Evolutionary conservation across 176 grass and related monocot genomes (phyloP).

Genomic region (Juncus effusus): DNA sequence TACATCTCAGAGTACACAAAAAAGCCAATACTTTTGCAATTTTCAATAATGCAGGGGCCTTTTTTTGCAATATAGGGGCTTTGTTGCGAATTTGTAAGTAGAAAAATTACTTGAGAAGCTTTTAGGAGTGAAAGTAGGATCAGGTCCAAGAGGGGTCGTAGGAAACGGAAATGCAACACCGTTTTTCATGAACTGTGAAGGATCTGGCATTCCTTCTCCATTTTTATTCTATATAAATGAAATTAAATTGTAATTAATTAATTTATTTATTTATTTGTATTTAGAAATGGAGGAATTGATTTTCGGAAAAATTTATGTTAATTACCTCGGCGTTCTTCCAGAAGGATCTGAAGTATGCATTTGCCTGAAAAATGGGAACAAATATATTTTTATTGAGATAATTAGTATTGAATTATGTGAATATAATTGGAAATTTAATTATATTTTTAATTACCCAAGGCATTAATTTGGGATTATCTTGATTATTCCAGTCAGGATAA

Average conservation of each 20-base stretch:
- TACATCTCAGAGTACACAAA: too few species aligned
- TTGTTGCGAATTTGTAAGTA: too few species aligned
- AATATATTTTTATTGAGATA: constrained; percentile 14
- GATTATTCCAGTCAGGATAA: constrained; percentile 61
- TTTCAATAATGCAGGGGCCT: too few species aligned
- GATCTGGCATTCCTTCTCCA: constrained; percentile 63
- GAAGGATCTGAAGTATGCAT: constrained; percentile 91
- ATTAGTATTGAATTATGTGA: constrained; percentile 25
- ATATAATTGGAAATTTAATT: constrained; percentile 11
- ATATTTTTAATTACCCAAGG: constrained; percentile 71
- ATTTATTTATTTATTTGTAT: constrained; percentile 18
- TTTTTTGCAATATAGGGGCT: too few species aligned
- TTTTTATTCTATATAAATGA: constrained; percentile 26
- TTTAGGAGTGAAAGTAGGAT: constrained; percentile 25
- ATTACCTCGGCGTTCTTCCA: constrained; percentile 86
- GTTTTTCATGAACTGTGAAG: constrained; percentile 60
- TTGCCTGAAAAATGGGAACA: constrained; percentile 69
- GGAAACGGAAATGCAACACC: constrained; percentile 52
- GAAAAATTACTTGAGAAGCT: too few species aligned
- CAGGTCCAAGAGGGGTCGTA: constrained; percentile 43
- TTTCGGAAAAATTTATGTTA: constrained; percentile 6
- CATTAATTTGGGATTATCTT: constrained; percentile 81
- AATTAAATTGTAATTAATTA: constrained; percentile 13
- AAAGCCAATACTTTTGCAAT: too few species aligned
- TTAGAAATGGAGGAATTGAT: constrained; percentile 20